Base-by-base conservation (phyloP, 2,329 filamentous ascomycete genomes). In the Xylariaceae sp. region DNA sequence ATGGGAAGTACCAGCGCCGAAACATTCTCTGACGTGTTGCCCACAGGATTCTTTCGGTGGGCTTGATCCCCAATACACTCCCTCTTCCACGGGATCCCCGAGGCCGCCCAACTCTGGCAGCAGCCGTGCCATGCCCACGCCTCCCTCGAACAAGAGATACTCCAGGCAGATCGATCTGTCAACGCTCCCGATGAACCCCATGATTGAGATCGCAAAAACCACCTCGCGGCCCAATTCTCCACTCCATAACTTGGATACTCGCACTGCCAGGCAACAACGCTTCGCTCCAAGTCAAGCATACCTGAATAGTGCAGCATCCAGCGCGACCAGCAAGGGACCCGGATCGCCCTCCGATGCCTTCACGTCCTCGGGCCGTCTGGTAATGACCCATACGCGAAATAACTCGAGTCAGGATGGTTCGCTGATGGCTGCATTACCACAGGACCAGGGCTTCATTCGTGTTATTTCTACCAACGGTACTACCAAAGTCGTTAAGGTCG, bases 401-500 rank as follows among this genome's bases (percentile, higher is more conserved):
- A 83, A 83, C 50, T 85, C 83, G 34, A 94, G 86, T 59, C 72
- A 90, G 52, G 89, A 95, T 59, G 82, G 81, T 42, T 81, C 86
- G 47, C 79, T 90, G 43, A 92, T 90, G 73, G 85, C 86, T 45
- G 82, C 83, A 39, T 66, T 95, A 51, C 89, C 89, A 37, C 74
- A 80, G 44, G 85, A 88, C 59, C 87, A 93, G 57, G 83, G 89
- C 39, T 77, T 94, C 40, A 94, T 96, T 44, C 77, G 89, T 43
- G 87, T 95, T 46, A 94, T 96, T 53, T 94, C 85, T 46, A 92
- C 88, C 31, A 86, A 80, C 42, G 92, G 89, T 32, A 80, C 88
- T 41, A 94, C 88, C 30, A 94, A 94, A 53, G 89, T 95, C 16
- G 80, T 98, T 52, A 92, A 92, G 58, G 88, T 96, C 46, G 83